Evolutionary conservation across 2,329 filamentous ascomycete genomes (phyloP), one percentile per base, ranked within the genome.

Genomic region (Aplosporella prunicola): DNA sequence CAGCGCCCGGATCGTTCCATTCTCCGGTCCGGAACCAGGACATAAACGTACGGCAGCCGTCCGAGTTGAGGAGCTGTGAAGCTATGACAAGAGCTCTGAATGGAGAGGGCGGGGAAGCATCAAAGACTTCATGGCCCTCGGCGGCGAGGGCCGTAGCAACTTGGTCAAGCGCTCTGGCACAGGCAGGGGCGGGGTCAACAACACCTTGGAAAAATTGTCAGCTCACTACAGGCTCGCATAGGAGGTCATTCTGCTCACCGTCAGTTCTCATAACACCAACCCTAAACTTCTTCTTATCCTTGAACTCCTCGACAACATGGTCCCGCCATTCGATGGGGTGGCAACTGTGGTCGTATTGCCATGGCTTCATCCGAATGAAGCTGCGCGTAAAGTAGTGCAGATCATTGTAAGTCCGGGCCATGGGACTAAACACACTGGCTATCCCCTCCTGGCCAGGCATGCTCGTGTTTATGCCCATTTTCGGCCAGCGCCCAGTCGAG

Each of bases 391-490:
- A 95, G 62, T 93, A 94, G 1, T 72, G 72, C 43, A 95, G 64
- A 53, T 95, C 88, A 45, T 78, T 74, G 41, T 94, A 62, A 0
- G 87, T 94, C 36, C 87, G 74, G 3, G 88, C 76, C 89, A 96
- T 95, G 5, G 88, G 88, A 41, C 83, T 89, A 62, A 88, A 94
- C 14, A 94, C 86, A 45, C 81, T 84, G 1, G 85, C 78, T 20
- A 95, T 78, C 1, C 87, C 88, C 55, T 95, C 89, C 56, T 95
- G 87, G 0, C 89, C 89, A 0, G 83, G 78, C 86, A 94, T 94
- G 50, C 82, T 88, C 0, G 88, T 94, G 43, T 74, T 75, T 55
- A 86, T 78, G 8, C 86, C 86, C 27, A 76, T 71, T 58, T 93
- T 93, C 1, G 86, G 85, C 86, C 88, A 95, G 32, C 88, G 73